A percentile compares a stretch with the other conserved stretches of the same genome.
Evolutionary conservation across 2,329 filamentous ascomycete species (phyloP).

Genomic region (Incumbomyces lentus): DNA sequence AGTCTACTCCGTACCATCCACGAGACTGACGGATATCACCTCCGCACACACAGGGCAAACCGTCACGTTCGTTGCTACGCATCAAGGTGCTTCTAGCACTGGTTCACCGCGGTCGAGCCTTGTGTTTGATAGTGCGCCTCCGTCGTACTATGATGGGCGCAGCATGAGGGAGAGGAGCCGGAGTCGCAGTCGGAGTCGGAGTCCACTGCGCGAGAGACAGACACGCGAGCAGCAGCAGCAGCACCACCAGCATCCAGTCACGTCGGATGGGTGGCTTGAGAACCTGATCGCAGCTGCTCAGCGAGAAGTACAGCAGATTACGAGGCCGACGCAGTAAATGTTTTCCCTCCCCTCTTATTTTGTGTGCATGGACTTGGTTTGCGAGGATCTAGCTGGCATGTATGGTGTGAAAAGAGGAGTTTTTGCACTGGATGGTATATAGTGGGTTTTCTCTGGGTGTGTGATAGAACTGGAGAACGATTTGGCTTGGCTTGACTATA

Average conservation of each 20-base stretch:
- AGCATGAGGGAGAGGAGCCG: constrained; percentile 4
- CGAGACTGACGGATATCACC: constrained; percentile 16
- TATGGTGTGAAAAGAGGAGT: no score
- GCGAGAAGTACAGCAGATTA: background rate
- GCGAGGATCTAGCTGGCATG: no score
- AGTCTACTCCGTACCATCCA: constrained; percentile 16
- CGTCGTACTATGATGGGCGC: constrained; percentile 5
- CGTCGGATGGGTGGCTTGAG: background rate
- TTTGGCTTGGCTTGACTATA: no score
- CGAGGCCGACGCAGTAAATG: no score
- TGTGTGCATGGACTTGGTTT: no score
- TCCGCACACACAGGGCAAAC: constrained; percentile 15
- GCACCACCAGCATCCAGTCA: background rate
- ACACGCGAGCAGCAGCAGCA: background rate
- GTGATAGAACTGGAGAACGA: no score
- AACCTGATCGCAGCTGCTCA: background rate
- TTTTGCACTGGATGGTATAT: no score
- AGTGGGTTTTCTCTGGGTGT: no score
- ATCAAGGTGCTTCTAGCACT: background rate
- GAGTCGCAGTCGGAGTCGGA: background rate
- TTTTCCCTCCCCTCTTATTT: no score
- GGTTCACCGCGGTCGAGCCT: constrained; percentile 3
- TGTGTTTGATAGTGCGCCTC: constrained; percentile 5
- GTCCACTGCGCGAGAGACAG: background rate
- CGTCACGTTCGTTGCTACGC: background rate